phyloP scores from a whole-genome alignment of 352 stramenopile species.

The Phytophthora kernoviae region DNA sequence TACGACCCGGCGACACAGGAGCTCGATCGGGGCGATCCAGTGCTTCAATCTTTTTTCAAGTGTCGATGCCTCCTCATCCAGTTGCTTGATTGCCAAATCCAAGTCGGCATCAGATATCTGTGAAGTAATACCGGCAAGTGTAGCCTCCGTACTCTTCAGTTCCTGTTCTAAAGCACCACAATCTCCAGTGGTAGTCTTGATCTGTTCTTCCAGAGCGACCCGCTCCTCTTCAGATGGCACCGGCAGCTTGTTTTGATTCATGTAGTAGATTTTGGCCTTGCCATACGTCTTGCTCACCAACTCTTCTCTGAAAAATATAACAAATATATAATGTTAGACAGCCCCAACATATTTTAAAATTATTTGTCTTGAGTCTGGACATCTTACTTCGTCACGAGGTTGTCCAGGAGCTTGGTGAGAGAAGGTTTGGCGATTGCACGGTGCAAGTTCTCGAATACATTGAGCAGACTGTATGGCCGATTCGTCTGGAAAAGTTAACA shows the following conservation, averaged over 20 bases:
- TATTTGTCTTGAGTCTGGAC: not conserved
- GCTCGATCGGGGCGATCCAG: slow-evolving; percentile 45
- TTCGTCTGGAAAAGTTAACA: slow-evolving; percentile 55
- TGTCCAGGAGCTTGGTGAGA: slow-evolving; percentile 79
- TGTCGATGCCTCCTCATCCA: slow-evolving; percentile 44
- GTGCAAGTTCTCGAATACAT: slow-evolving; percentile 88
- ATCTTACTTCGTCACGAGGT: slow-evolving; percentile 62
- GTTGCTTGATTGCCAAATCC: slow-evolving; percentile 44
- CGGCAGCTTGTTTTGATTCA: slow-evolving; percentile 76
- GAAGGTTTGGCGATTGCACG: slow-evolving; percentile 70
- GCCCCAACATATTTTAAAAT: slow-evolving; percentile 4
- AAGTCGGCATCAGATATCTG: slow-evolving; percentile 76
- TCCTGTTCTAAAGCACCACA: slow-evolving; percentile 57
- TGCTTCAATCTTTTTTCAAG: slow-evolving; percentile 55
- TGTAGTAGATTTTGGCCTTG: slow-evolving; percentile 86
- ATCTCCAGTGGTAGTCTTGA: slow-evolving; percentile 52
- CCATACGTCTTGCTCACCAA: slow-evolving; percentile 76
- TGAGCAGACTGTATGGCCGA: slow-evolving; percentile 82
- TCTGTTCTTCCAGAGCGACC: slow-evolving; percentile 51
- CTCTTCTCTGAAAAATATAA: slow-evolving; percentile 48
- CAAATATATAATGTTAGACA: not conserved
- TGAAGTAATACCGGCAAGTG: slow-evolving; percentile 50
- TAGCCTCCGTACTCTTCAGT: slow-evolving; percentile 53
- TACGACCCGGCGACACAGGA: slow-evolving; percentile 61
- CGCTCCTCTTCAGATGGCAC: slow-evolving; percentile 56